These are phyloP conservation scores for Pseudotulostoma volvatum DNA, from an alignment of 495 filamentous ascomycete species.

Conservation along the genomic window DNA sequence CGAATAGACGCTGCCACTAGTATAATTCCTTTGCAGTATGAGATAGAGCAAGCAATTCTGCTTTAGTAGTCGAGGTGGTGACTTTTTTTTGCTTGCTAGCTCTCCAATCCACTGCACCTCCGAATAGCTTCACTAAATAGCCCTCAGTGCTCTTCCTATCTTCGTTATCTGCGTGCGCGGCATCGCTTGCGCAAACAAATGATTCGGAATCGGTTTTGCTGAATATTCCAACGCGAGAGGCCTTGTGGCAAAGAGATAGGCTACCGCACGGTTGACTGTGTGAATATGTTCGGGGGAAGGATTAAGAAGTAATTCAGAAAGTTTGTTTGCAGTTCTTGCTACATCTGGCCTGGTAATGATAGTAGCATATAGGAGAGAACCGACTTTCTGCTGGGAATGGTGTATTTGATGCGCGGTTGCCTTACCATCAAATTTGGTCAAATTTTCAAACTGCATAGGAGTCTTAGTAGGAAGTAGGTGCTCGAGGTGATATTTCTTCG, in stretches of 20 bases:
- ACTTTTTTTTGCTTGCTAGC: slow-evolving; percentile 11
- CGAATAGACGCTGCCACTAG: slow-evolving; percentile 3
- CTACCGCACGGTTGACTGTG: slow-evolving; percentile 5
- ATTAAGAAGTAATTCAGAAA: slow-evolving; percentile 12
- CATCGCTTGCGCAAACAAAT: slow-evolving; percentile 6
- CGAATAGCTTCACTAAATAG: slow-evolving; percentile 11
- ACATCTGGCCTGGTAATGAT: slow-evolving; percentile 12
- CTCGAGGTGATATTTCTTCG: slow-evolving; percentile 4
- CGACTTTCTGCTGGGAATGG: slow-evolving; percentile 10
- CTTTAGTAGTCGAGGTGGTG: slow-evolving; percentile 9
- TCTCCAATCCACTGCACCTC: slow-evolving; percentile 11
- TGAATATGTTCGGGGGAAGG: slow-evolving; percentile 6
- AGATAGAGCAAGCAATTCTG: slow-evolving; percentile 7
- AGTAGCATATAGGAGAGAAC: slow-evolving; percentile 11
- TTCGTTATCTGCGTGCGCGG: slow-evolving; percentile 9
- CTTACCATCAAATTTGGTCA: not conserved
- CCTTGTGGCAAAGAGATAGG: slow-evolving; percentile 8
- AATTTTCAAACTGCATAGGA: slow-evolving; percentile 1
- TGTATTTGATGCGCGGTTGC: slow-evolving; percentile 1
- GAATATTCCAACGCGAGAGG: slow-evolving; percentile 3
- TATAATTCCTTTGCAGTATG: slow-evolving; percentile 8
- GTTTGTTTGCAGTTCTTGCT: slow-evolving; percentile 2
- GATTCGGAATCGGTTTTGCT: not conserved
- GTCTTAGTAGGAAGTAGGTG: not conserved
- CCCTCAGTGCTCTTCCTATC: slow-evolving; percentile 8